Evolutionary conservation across 768 basidiomycete species (phyloP).

Genomic region (Leccinum broughii): DNA sequence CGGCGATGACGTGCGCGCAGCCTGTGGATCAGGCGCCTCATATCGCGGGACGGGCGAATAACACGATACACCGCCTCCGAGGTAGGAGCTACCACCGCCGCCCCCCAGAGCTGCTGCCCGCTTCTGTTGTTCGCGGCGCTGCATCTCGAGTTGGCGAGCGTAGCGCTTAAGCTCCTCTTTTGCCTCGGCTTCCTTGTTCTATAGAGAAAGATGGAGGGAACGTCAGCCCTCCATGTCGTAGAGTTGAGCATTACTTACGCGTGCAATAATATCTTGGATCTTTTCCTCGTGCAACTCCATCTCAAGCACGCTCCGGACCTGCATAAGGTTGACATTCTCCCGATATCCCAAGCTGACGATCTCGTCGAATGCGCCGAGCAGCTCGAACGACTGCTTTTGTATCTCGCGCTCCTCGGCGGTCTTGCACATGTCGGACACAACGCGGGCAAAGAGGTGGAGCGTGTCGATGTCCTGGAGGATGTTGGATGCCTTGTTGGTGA

Average conservation of each 20-base stretch:
- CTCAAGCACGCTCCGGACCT: slow-evolving; percentile 76
- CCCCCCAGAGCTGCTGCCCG: slow-evolving; percentile 56
- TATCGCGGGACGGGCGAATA: slow-evolving; percentile 75
- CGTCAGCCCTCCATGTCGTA: not conserved
- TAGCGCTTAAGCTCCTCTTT: slow-evolving; percentile 99
- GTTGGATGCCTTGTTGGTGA: slow-evolving; percentile 99
- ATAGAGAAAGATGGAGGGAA: not conserved
- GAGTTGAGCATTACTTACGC: slow-evolving; percentile 49
- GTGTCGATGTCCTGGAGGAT: slow-evolving; percentile 93
- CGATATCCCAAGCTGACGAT: slow-evolving; percentile 88
- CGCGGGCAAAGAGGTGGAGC: slow-evolving; percentile 88
- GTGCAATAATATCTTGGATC: slow-evolving; percentile 97
- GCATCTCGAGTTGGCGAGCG: slow-evolving; percentile 97
- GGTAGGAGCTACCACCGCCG: slow-evolving; percentile 51
- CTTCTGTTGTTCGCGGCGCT: slow-evolving; percentile 89
- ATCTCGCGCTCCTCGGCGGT: slow-evolving; percentile 89
- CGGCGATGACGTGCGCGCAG: slow-evolving; percentile 44
- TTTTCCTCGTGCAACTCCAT: slow-evolving; percentile 94
- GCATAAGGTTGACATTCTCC: slow-evolving; percentile 76
- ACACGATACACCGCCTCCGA: slow-evolving; percentile 66
- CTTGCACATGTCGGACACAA: slow-evolving; percentile 90
- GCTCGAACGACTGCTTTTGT: slow-evolving; percentile 85
- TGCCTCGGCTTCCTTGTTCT: slow-evolving; percentile 99
- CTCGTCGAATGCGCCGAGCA: slow-evolving; percentile 96
- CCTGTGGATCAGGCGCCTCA: slow-evolving; percentile 59